Evolutionary conservation across 331 rosid genomes (phyloP).

Genomic region (Phaseolus coccineus): DNA sequence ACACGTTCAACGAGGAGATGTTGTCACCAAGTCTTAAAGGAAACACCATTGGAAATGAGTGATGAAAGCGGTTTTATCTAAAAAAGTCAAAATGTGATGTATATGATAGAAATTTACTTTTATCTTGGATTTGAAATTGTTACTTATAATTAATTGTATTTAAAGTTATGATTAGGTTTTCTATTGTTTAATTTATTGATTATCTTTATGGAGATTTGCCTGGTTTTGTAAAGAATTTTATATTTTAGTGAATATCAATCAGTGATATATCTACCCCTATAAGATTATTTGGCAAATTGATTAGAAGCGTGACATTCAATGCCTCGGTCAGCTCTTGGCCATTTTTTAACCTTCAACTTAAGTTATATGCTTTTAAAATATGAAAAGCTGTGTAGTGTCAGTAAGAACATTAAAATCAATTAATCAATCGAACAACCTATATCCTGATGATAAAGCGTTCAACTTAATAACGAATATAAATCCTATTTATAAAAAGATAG

Average conservation of each 20-base stretch:
- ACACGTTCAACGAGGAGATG: background rate
- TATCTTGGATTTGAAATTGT: too few relatives aligned
- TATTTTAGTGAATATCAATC: too few relatives aligned
- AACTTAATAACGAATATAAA: background rate
- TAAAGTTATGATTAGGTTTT: too few relatives aligned
- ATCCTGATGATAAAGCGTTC: background rate
- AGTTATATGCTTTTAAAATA: too few relatives aligned
- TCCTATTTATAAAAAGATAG: background rate
- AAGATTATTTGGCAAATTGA: background rate
- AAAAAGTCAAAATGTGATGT: too few relatives aligned
- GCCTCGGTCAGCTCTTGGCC: background rate
- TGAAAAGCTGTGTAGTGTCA: background rate
- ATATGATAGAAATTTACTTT: too few relatives aligned
- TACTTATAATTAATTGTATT: too few relatives aligned
- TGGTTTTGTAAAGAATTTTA: too few relatives aligned
- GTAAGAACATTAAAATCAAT: background rate
- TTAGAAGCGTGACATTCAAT: background rate
- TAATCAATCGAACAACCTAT: too few relatives aligned
- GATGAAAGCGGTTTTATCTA: background rate
- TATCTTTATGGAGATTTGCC: too few relatives aligned
- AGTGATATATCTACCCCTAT: too few relatives aligned
- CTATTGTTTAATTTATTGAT: too few relatives aligned
- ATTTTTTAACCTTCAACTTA: background rate
- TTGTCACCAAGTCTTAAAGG: background rate
- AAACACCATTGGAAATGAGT: background rate